Base-by-base conservation (phyloP, 148 eudicot genomes). In the Talinum fruticosum region DNA sequence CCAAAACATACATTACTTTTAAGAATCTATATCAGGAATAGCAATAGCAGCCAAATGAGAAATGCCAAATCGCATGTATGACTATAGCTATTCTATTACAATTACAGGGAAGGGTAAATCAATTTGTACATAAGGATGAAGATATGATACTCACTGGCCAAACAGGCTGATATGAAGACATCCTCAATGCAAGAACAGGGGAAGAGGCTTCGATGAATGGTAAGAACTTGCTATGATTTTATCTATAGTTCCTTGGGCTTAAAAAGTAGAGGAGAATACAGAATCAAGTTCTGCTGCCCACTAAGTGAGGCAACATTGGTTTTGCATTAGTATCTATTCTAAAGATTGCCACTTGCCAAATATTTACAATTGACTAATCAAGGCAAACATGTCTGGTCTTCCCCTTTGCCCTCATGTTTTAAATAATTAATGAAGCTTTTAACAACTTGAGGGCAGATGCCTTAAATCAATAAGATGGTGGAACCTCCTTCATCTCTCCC, bases 151-250 rank as follows among this genome's bases (percentile, higher is more conserved):
- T 71, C 57, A 71, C 74, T 23, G 57, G 74, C 74, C 74, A 71
- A 71, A 71, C 57, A 71, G 57, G 74, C 23, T 71, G 74, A 71
- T 71, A 71, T 10, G 34, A 71, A 71, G 74, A 71, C 57, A 71
- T 44, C 74, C 51, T 26, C 16, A 21, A 14, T 44, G 47, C 19
- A 21, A 51, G 23, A 21, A 23, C 18, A 12, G 16, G 51, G 29
- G 73, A n/a, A 37, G 51, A 15, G 70, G n/a, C 35, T 41, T 18
- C 21, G 16, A 71, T 41, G 74, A 71, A 41, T 34, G 10, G 26
- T 35, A 44, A 12, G 54, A 44, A 71, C 24, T 10, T 16, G 23
- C 54, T 15, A 71, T 10, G 74, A 4, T 41, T 19, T 26, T 23
- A 41, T 3, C 44, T 41, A 26, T 21, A 8, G 45, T 68, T 23